Conservation (phyloP, 2,329 filamentous ascomycete species). For the Eutypa lata region DNA sequence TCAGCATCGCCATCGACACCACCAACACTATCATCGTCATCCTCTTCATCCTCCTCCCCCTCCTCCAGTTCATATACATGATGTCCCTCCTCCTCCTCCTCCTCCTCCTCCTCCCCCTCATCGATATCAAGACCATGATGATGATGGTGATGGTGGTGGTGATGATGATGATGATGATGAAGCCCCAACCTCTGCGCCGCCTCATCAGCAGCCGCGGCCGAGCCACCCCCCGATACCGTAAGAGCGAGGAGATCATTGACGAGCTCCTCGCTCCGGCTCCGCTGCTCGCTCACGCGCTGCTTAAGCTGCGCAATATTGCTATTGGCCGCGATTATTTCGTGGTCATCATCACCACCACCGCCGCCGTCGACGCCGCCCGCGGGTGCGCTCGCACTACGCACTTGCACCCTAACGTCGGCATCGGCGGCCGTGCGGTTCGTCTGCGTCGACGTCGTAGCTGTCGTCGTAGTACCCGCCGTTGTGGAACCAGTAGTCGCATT, state of each 20-base stretch:
- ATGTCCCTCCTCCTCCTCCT: slow-evolving; percentile 11
- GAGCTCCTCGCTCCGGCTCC: slow-evolving; percentile 27
- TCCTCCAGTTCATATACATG: too few species aligned
- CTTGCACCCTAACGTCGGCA: slow-evolving; percentile 54
- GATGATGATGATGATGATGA: not conserved
- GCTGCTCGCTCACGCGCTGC: not conserved
- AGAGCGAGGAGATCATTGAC: slow-evolving; percentile 30
- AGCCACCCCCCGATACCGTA: slow-evolving; percentile 11
- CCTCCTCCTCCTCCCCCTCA: slow-evolving; percentile 7
- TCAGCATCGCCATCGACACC: slow-evolving; percentile 3
- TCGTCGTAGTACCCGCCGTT: too few species aligned
- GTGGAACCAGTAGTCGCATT: too few species aligned
- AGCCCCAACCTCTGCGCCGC: slow-evolving; percentile 12
- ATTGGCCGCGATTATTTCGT: not conserved
- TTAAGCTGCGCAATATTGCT: not conserved
- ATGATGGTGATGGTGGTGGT: too few species aligned
- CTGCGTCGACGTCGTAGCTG: slow-evolving; percentile 36
- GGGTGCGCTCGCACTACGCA: slow-evolving; percentile 35
- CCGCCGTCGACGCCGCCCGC: slow-evolving; percentile 13
- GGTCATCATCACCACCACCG: not conserved
- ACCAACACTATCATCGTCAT: too few species aligned
- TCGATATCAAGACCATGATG: not conserved
- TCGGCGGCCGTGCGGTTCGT: slow-evolving; percentile 54
- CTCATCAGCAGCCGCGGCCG: slow-evolving; percentile 9
- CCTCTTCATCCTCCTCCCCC: too few species aligned